Evolutionary conservation across 2,329 filamentous ascomycete genomes (phyloP), one percentile per base, ranked within the genome.

Genomic region (Colletotrichum caudatum): DNA sequence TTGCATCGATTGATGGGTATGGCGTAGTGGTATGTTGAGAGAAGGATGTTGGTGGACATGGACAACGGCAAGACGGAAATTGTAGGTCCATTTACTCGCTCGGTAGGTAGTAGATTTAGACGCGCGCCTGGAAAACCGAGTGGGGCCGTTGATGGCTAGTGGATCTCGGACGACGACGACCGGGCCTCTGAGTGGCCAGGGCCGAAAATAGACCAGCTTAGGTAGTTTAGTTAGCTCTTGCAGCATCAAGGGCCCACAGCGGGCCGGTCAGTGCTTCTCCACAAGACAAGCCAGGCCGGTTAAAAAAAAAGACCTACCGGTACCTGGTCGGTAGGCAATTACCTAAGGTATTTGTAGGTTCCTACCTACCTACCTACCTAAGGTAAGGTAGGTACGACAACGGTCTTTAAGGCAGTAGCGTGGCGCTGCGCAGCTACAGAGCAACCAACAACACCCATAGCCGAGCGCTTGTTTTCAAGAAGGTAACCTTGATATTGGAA

Each of bases 51-150:
- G 18, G 35, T 37, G 26, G 61, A 41, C 35, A 41, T 29, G n/a
- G 39, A 16, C n/a, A 61, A 62, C 54, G 51, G 57, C 60, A 46
- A 48, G 48, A 63, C 58, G n/a, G 51, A 53, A 60, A 64, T 68
- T 72, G 62, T 66, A 62, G 66, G 50, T 71, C 46, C 18, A 39
- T 46, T 41, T 41, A 41, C 14, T 6, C 11, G 14, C 4, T 37
- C 8, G 35, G 35, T 9, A 62, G 70, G 50, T 70, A 33, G 50
- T 70, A 33, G n/a, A 44, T 46, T 70, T 73, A 73, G 71, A 73
- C 71, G 71, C 71, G 71, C 71, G 71, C 71, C 68, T 73, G 59
- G 58, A 67, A n/a, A 46, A 1, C 51, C n/a, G 57, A 50, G 46
- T 60, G 61, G 71, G 35, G 44, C 64, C 18, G 33, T 58, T 54